These are phyloP conservation scores for Globisporangium lucens DNA, from an alignment of 352 stramenopile genomes.

Conservation along the genomic window DNA sequence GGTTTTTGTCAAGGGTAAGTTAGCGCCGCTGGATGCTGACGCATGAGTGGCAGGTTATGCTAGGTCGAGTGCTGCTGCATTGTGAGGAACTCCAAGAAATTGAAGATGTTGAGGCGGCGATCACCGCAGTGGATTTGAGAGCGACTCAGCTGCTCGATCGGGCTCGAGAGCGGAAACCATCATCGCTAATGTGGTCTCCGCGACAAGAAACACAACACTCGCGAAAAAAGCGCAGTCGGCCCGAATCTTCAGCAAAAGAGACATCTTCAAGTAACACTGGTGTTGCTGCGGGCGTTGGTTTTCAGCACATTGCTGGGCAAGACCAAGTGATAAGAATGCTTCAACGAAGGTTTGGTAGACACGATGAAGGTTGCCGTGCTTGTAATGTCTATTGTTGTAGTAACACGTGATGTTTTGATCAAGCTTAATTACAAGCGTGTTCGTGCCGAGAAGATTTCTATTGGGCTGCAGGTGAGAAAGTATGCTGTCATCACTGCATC, in stretches of 20 bases:
- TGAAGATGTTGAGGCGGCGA: background rate
- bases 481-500: no score
- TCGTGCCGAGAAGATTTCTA: no score
- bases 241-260: background rate
- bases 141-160: background rate
- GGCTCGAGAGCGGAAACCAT: background rate
- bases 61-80: background rate
- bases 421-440: no score
- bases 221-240: background rate
- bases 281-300: background rate
- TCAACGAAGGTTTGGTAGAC: no score
- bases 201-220: background rate
- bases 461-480: no score
- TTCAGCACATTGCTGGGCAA: background rate
- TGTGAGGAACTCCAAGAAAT: constrained; percentile 3
- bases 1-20: background rate
- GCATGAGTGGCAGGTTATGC: background rate
- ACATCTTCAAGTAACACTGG: background rate
- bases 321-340: background rate
- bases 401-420: no score
- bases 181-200: background rate
- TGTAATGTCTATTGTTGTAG: no score
- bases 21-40: background rate
- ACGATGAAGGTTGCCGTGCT: no score
- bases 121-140: background rate